These are phyloP conservation scores for Ramaria sp. DNA, from an alignment of 768 basidiomycete genomes.

Conservation along the genomic window DNA sequence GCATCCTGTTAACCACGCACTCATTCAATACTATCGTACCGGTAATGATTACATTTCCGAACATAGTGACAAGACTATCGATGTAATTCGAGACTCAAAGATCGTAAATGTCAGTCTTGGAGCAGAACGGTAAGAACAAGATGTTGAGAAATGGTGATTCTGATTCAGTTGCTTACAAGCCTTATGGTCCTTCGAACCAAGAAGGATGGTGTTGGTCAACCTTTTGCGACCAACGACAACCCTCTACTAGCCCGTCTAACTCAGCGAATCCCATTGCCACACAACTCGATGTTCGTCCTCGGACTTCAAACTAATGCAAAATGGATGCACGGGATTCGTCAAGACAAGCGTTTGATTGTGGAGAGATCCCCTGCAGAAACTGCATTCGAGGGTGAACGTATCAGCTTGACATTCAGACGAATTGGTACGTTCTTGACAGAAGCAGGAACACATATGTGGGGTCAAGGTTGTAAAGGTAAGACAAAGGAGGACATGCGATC, in stretches of 20 bases:
- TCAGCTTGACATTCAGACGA: conserved; percentile 69
- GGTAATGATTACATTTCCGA: conserved; percentile 80
- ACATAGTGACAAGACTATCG: conserved; percentile 81
- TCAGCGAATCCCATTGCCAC: conserved; percentile 63
- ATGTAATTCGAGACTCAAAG: conserved; percentile 59
- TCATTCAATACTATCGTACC: conserved; percentile 71
- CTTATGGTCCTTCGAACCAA: conserved; percentile 67
- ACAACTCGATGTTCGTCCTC: conserved; percentile 78
- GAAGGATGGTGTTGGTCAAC: conserved; percentile 29
- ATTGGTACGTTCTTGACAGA: conserved; percentile 65
- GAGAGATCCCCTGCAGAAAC: conserved; percentile 47
- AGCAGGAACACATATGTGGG: conserved; percentile 46
- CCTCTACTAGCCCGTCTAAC: conserved; percentile 14
- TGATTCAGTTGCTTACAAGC: conserved; percentile 16
- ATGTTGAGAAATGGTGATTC: neutral
- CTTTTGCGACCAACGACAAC: neutral
- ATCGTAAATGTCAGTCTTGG: conserved; percentile 79
- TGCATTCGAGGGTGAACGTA: conserved; percentile 47
- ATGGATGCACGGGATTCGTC: conserved; percentile 70
- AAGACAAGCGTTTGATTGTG: conserved; percentile 53
- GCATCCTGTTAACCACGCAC: conserved; percentile 73
- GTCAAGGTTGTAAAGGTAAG: conserved; percentile 64
- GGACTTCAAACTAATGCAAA: conserved; percentile 59
- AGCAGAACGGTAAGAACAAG: conserved; percentile 33
- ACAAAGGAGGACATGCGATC: conserved; percentile 37